Base-by-base conservation (phyloP, 2,329 filamentous ascomycete species). In the Talaromyces rugulosus region DNA sequence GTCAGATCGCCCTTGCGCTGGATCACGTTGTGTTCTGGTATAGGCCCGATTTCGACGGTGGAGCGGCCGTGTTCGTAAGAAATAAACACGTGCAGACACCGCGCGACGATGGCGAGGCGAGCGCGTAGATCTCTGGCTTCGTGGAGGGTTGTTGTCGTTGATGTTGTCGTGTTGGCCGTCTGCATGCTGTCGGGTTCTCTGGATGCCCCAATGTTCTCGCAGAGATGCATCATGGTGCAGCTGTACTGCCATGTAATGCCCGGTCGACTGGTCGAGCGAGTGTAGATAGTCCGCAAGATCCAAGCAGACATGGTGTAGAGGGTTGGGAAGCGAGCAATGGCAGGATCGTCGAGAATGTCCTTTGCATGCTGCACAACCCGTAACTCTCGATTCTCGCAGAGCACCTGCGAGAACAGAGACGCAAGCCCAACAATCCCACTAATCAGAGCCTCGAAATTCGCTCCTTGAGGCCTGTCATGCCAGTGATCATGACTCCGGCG, bases 241-340 rank as follows among this genome's bases (percentile, higher is more conserved):
- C 80, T 84, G 0, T 82, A 82, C 66, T 85, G 78, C 83, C 83
- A 85, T 1, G 80, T 75, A 0, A 77, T 74, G 63, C 85, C 81
- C 0, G 82, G 82, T 4, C 80, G 77, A 5, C 76, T 80, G 0
- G 82, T 81, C 3, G 80, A 72, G 3, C 83, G 76, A 8, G 85
- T 70, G 50, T 84, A 84, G 0, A 82, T 70, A 0, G 78, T 78
- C 0, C 83, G 78, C 5, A 85, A 74, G 0, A 82, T 67, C 82
- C 82, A 85, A n/a, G 67, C 69, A 5, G 67, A 62, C 18, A 71
- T 66, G 5, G 64, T 67, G 28, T 73, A 71, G 12, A 74, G 63
- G 3, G 62, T 67, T 27, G 69, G 69, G 12, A 72, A 65, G 16
- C 69, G 66, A 40, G 64, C 64, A 6, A 66, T 60, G 5, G 58